Base-by-base conservation (phyloP, 805 yeast genomes). In the Grigorovia humatica region DNA sequence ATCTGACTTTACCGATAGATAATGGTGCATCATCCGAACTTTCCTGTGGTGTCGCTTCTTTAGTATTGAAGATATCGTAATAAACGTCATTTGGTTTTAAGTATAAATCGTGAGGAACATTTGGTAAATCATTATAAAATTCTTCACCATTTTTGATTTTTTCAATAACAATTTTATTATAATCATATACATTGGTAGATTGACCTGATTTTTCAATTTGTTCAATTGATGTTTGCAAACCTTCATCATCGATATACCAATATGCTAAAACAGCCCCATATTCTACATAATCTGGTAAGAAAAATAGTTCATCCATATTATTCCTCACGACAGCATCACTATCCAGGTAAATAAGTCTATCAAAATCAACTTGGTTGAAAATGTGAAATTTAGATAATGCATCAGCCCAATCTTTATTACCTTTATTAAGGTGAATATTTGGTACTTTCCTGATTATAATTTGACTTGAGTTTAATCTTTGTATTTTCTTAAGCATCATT, bases 311-410 rank as follows among this genome's bases (percentile, higher is more conserved):
- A 62, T 79, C 83, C 58, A 80, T 53, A 43, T 72, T 63, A 11
- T 62, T 61, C n/a, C 61, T 55, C 13, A 80, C 57, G 56, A 72
- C 52, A 2, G 82, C 74, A 65, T 82, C 87, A 9, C 81, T 72
- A 61, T 82, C 88, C 58, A 82, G 63, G 60, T 74, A 81, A 15
- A 82, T 72, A 17, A 82, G 60, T 47, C 83, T 63, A 29, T 79
- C 77, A 59, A 71, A 82, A 38, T 76, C 72, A 0, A 68, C 63
- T 57, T 72, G 71, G 50, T 74, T 70, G 60, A 82, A 82, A 0
- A 78, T 73, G 53, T 73, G 67, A 30, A 82, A 66, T 58, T 82
- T 82, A 1, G 83, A 79, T 55, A 78, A 76, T 50, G 82, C 74
- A 5, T 71, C 67, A 5, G 67, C 54, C 84, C 85, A 81, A 43